These are phyloP conservation scores for Naganishia cerealis DNA, from an alignment of 1,284 basidiomycete species.

Conservation along the genomic window DNA sequence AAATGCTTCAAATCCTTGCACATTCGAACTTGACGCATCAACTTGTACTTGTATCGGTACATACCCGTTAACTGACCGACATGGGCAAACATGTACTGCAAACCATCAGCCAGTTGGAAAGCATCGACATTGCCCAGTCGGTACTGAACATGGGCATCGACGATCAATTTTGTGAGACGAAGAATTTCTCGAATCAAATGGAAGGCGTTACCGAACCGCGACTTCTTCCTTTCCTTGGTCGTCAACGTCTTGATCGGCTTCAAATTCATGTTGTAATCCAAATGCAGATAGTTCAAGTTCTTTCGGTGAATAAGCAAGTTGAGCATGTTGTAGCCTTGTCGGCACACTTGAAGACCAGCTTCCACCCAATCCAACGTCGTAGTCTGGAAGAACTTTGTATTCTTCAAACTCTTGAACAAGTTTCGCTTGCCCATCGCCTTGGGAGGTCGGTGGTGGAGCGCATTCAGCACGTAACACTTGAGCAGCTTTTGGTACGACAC, in stretches of 20 bases:
- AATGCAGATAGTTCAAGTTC: constrained; percentile 84
- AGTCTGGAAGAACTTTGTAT: constrained; percentile 99
- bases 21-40: constrained; percentile 99
- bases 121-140: constrained; percentile 98
- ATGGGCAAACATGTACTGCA: constrained; percentile 97
- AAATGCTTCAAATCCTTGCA: constrained; percentile 98
- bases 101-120: constrained; percentile 96
- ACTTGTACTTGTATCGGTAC: constrained; percentile 99
- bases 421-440: constrained; percentile 99
- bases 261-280: constrained; percentile 58
- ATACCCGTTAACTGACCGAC: constrained; percentile 97
- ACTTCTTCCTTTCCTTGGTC: constrained; percentile 99
- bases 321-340: constrained; percentile 99
- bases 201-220: constrained; percentile 98
- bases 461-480: constrained; percentile 94
- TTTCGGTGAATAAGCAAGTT: constrained; percentile 98
- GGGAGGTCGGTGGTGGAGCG: constrained; percentile 80
- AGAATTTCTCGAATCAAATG: constrained; percentile 97
- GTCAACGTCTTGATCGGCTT: constrained; percentile 99
- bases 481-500: constrained; percentile 99
- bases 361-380: constrained; percentile 99
- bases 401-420: constrained; percentile 90
- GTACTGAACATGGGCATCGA: constrained; percentile 98
- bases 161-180: constrained; percentile 94
- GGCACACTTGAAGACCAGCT: constrained; percentile 94